Evolutionary conservation across 169 alveolate species (phyloP).

Genomic region (Neospora caninum): DNA sequence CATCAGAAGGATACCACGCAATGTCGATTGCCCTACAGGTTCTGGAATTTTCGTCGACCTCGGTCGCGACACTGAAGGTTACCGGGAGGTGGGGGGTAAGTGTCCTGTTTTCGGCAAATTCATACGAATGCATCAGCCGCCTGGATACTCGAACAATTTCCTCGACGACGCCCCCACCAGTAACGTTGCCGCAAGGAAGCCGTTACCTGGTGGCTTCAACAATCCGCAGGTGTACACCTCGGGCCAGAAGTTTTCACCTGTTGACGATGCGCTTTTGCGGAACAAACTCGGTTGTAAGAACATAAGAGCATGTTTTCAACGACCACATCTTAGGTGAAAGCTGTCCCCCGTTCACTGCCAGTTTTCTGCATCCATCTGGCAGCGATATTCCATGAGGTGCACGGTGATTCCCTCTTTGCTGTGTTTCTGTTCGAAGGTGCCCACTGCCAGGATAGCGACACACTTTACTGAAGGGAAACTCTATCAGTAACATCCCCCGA

Average conservation of each 20-base stretch:
- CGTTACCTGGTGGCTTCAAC: conserved; percentile 61
- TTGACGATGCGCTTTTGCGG: conserved; percentile 6
- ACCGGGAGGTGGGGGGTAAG: conserved; percentile 43
- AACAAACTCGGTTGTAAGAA: conserved; percentile 13
- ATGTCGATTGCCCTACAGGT: conserved; percentile 6
- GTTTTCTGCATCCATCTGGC: too few relatives aligned
- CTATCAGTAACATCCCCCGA: too few relatives aligned
- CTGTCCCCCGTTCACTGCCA: too few relatives aligned
- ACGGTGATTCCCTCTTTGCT: too few relatives aligned
- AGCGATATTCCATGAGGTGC: too few relatives aligned
- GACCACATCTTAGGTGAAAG: not conserved
- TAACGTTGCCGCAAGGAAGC: not conserved
- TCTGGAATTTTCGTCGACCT: conserved; percentile 61
- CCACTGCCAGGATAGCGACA: too few relatives aligned
- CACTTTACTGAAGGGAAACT: too few relatives aligned
- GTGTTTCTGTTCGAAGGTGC: too few relatives aligned
- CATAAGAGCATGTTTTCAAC: not conserved
- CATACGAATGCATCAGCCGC: not conserved
- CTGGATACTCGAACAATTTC: not conserved
- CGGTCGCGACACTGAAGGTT: conserved; percentile 8
- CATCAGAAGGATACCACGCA: too few relatives aligned
- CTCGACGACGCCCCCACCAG: conserved; percentile 37
- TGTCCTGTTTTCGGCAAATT: conserved; percentile 56
- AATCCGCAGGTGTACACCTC: conserved; percentile 2
- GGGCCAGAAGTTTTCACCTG: conserved; percentile 45